phyloP scores from a whole-genome alignment of 768 basidiomycete species.

The Naganishia friedmannii region DNA sequence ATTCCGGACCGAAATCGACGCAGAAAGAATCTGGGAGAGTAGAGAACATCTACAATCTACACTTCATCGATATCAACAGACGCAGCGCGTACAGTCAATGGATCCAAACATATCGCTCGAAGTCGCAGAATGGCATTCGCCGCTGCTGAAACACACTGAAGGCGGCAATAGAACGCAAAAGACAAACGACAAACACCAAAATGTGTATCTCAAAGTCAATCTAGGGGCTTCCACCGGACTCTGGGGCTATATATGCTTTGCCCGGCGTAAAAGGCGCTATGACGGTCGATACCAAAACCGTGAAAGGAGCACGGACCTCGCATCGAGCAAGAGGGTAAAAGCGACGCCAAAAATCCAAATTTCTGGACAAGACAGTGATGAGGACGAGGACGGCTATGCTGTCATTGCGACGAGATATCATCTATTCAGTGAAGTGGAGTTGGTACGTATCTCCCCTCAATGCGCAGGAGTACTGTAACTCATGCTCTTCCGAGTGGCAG shows the following conservation, averaged over 20 bases:
- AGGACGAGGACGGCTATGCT: slow-evolving; percentile 8
- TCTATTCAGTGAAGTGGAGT: slow-evolving; percentile 16
- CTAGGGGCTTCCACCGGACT: slow-evolving; percentile 10
- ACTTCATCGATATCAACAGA: slow-evolving; percentile 2
- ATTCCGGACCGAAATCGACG: neutral
- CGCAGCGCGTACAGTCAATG: neutral
- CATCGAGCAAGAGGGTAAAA: slow-evolving; percentile 7
- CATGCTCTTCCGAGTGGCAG: neutral
- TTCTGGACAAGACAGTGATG: neutral
- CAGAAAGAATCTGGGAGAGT: slow-evolving; percentile 1
- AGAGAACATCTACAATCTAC: neutral
- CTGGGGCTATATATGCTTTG: slow-evolving; percentile 24
- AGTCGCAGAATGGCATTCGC: slow-evolving; percentile 6
- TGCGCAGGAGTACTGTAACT: neutral
- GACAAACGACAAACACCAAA: neutral
- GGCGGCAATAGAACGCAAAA: neutral
- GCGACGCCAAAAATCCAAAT: neutral
- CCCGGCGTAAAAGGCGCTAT: slow-evolving; percentile 2
- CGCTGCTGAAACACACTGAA: neutral
- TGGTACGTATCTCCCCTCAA: neutral
- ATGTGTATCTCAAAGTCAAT: slow-evolving; percentile 14
- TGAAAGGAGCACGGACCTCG: neutral
- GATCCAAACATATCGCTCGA: neutral
- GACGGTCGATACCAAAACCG: slow-evolving; percentile 12
- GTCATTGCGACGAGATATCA: slow-evolving; percentile 13